Conservation (phyloP, 108 stramenopile genomes). For the Seminavis robusta region DNA sequence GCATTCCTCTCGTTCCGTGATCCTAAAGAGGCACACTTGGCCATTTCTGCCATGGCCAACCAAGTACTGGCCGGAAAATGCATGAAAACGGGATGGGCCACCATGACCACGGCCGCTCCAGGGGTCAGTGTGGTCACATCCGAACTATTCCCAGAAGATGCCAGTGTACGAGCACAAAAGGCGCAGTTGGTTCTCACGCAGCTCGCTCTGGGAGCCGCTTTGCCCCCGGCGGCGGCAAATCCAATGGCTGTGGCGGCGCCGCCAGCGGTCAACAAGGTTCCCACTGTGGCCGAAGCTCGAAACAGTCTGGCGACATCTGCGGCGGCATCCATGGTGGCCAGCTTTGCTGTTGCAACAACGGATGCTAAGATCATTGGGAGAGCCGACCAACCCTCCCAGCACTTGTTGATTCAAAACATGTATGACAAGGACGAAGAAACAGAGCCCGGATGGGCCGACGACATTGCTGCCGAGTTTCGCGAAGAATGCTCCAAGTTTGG, state of each 20-base stretch:
- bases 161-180: conserved; percentile 54
- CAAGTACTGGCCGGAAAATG: conserved; percentile 55
- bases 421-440: conserved; percentile 92
- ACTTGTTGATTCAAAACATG: conserved; percentile 90
- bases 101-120: conserved; percentile 40
- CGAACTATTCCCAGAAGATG: conserved; percentile 69
- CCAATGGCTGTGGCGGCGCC: conserved; percentile 33
- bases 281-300: conserved; percentile 32
- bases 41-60: conserved; percentile 85
- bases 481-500: conserved; percentile 91
- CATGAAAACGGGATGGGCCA: conserved; percentile 88
- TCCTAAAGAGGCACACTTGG: conserved; percentile 78
- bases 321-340: not conserved
- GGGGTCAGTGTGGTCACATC: conserved; percentile 56
- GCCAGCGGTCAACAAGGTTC: conserved; percentile 3
- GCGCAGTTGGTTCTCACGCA: conserved; percentile 48
- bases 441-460: conserved; percentile 83
- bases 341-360: not conserved
- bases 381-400: conserved; percentile 17
- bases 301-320: conserved; percentile 17
- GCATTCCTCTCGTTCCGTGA: conserved; percentile 75
- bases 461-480: conserved; percentile 85
- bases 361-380: conserved; percentile 22
- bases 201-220: conserved; percentile 28
- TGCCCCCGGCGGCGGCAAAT: conserved; percentile 6